Conservation (phyloP, 495 filamentous ascomycete species). For the Astrothelium subdiscretum region DNA sequence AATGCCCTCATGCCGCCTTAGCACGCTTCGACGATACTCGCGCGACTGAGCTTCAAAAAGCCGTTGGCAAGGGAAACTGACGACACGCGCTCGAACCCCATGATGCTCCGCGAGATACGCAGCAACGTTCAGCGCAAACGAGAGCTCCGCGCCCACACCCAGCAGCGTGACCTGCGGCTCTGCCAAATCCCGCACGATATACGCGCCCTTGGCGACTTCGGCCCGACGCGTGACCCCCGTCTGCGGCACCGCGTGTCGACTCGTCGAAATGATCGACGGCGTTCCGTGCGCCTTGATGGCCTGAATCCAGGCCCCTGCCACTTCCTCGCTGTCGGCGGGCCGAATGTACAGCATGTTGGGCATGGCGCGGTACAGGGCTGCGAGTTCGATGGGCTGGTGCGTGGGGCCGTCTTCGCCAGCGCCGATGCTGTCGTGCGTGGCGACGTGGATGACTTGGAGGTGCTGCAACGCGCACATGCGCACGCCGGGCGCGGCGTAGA, state of each 20-base stretch:
- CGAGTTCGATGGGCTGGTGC: conserved; percentile 49
- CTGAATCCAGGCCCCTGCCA: conserved; percentile 40
- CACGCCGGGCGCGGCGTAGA: conserved; percentile 44
- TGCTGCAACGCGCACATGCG: conserved; percentile 48
- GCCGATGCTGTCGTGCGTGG: conserved; percentile 50
- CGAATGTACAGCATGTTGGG: conserved; percentile 49
- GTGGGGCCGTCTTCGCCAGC: conserved; percentile 51
- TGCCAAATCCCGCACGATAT: conserved; percentile 35
- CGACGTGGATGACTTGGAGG: conserved; percentile 46
- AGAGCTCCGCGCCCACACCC: conserved; percentile 38
- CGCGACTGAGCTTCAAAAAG: conserved; percentile 41
- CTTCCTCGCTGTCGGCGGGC: conserved; percentile 45
- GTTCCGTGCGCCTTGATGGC: conserved; percentile 37
- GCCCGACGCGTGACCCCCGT: conserved; percentile 30
- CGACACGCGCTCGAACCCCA: conserved; percentile 35
- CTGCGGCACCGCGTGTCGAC: conserved; percentile 37
- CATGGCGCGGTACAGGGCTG: conserved; percentile 47
- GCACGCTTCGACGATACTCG: conserved; percentile 35
- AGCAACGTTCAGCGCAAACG: conserved; percentile 34
- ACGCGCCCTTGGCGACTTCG: conserved; percentile 34
- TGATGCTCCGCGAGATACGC: conserved; percentile 20
- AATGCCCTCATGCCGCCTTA: conserved; percentile 26
- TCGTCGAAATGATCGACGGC: conserved; percentile 38
- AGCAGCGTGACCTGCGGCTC: conserved; percentile 37
- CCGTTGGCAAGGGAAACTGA: conserved; percentile 44